Evolutionary conservation across 169 alveolate genomes (phyloP).

Genomic region (Perkinsus marinus): DNA sequence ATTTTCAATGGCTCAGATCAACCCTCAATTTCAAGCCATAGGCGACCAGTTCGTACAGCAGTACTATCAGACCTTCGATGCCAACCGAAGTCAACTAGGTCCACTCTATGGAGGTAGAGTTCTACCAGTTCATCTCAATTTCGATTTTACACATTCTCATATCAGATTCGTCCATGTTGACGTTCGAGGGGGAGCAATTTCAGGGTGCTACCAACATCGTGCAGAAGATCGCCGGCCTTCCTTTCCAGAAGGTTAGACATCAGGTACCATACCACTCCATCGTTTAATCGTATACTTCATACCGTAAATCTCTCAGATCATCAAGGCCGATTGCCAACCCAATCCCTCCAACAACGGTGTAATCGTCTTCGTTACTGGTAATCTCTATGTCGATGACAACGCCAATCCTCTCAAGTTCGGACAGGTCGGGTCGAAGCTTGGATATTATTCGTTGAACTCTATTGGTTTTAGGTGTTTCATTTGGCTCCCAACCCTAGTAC

Average conservation of each 20-base stretch:
- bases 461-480: neutral
- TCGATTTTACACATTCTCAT: neutral
- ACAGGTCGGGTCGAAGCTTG: conserved; percentile 16
- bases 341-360: conserved; percentile 46
- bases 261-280: neutral
- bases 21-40: conserved; percentile 43
- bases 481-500: neutral
- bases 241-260: neutral
- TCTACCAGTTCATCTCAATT: neutral
- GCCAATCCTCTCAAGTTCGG: neutral
- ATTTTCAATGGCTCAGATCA: conserved; percentile 13
- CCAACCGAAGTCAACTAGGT: conserved; percentile 9
- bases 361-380: conserved; percentile 33
- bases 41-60: conserved; percentile 56
- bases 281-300: neutral
- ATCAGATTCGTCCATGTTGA: conserved; percentile 43
- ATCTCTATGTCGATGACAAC: neutral
- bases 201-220: conserved; percentile 54
- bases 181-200: conserved; percentile 60
- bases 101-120: neutral
- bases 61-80: conserved; percentile 52
- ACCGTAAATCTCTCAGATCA: conserved; percentile 26
- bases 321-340: conserved; percentile 60
- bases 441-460: neutral
- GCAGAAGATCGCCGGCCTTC: conserved; percentile 39